Evolutionary conservation across 805 yeast genomes (phyloP), one percentile per base, ranked within the genome.

Genomic region (Wickerhamomyces xylosicus): DNA sequence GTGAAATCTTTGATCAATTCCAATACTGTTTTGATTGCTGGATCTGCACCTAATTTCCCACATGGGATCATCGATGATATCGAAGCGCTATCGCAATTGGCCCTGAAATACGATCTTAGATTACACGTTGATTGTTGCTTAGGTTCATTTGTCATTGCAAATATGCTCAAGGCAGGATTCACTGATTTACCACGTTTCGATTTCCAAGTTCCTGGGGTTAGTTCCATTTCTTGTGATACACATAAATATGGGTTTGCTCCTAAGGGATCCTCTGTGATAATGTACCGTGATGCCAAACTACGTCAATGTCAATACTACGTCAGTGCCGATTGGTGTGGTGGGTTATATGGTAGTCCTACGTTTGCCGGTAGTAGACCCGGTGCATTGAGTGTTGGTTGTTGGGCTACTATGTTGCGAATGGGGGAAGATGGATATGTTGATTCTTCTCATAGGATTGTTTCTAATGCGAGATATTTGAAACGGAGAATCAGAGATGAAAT

Each of bases 241-340:
- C 98, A 90, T 67, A 90, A 90, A 60, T 90, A 90, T 55, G 98
- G 97, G 1, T 92, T 90, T 68, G 97, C 97, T 8, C 98, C 98
- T 31, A 90, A 90, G 61, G 98, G 98, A 9, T 81, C 95, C 0
- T 85, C 95, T 1, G 72, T 90, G 19, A 82, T 92, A 50, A 81
- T 92, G 95, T 92, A 92, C 60, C 72, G 97, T 35, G 62, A 70
- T 44, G 50, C 71, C 0, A 69, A 72, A 41, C 69, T 86, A 41
- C 70, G 98, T 41, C 71, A 72, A 47, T 71, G 80, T 52, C 98
- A 92, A 62, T 90, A 92, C 59, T 92, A 79, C 58, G 71, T 89
- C 22, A 70, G 77, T 37, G 66, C 85, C 1, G 85, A 79, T 44
- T 90, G 98, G 98, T 67, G 78, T 4, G 98, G 98, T 25, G 98